Evolutionary conservation across 768 basidiomycete genomes (phyloP), one percentile per base, ranked within the genome.

Genomic region (Amanita pallidorosea): DNA sequence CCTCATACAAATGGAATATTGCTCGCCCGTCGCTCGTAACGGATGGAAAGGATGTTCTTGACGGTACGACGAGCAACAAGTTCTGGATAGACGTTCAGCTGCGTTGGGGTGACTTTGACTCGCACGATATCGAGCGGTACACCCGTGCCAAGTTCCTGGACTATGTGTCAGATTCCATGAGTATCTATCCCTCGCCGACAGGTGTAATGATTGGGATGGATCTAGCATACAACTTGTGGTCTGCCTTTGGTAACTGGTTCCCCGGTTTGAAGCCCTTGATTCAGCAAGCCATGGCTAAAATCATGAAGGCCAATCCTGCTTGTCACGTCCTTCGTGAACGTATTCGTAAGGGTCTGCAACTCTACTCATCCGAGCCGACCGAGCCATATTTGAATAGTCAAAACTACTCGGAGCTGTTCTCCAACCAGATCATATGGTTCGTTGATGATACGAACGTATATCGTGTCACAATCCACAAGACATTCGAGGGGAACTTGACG

Each of bases 381-480:
- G 96, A 99, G 65, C 96, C 96, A 45, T 98, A 99, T 69, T 74
- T 99, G 59, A 98, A 96, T 75, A 97, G 94, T 60, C 94, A 95
- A 76, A 92, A 93, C 65, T 93, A 94, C 65, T 94, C 92, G 2
- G 92, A 96, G 67, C 67, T 96, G 45, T 96, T 96, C 75, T 93
- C 90, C 2, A 99, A 98, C 67, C 95, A 98, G 67, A 97, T 98
- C 64, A 96, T 95, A 53, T 97, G 87, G 95, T 98, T 98, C 61
- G 94, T 99, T 56, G 96, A 99, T 60, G 96, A 99, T 64, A 98
- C 96, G 37, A 98, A 98, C 59, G 96, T 99, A n/a, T 99, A 99
- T 68, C 93, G 96, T 52, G 92, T 96, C 47, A 95, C 92, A 13
- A 95, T 95, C 63, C 96, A 99, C 75, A 97, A 97, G 77, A 99